Base-by-base conservation (phyloP, 2,329 filamentous ascomycete species). In the Coniochaeta ligniaria region DNA sequence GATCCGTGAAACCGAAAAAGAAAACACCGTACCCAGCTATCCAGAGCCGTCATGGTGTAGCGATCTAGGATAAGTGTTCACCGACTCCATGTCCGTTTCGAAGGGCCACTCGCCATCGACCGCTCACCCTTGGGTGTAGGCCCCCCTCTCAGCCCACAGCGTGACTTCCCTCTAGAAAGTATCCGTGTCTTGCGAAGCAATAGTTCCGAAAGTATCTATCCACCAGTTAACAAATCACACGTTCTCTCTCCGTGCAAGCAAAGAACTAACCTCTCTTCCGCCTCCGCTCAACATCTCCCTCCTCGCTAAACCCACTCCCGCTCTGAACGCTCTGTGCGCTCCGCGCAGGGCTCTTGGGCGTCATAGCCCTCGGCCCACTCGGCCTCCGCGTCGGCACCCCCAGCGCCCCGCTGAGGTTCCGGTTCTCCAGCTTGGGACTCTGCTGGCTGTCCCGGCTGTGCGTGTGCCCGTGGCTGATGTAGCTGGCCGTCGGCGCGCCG, bases 271-370 rank as follows among this genome's bases (percentile, higher is more conserved):
- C 80, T 79, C 83, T 78, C 75, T 86, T 87, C 47, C 80, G 76
- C 65, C 82, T 75, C 64, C 79, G 75, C 63, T 82, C 80, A 28
- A 78, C 77, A 59, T 72, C 72, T 9, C 74, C 74, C 22, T 74
- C 74, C 61, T 79, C 80, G 47, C 80, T 77, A 55, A 79, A 72
- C 57, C 71, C 70, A 60, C 69, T 81, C 71, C 77, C 83, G 0
- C 83, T 83, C 6, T 83, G 85, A 83, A 86, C 86, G 20, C 83
- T 83, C 63, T 83, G 73, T 14, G 83, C 83, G 59, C 81, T 85
- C 24, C 83, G 83, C 61, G 43, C n/a, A 14, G 43, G 22, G 47
- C 22, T 81, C 71, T 78, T 83, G 0, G 83, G 83, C 6, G 83
- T 86, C 83, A 86, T 86, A 20, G 83, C 83, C 63, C 83, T 73